phyloP scores from a whole-genome alignment of 768 basidiomycete genomes.

The Suillus subluteus region DNA sequence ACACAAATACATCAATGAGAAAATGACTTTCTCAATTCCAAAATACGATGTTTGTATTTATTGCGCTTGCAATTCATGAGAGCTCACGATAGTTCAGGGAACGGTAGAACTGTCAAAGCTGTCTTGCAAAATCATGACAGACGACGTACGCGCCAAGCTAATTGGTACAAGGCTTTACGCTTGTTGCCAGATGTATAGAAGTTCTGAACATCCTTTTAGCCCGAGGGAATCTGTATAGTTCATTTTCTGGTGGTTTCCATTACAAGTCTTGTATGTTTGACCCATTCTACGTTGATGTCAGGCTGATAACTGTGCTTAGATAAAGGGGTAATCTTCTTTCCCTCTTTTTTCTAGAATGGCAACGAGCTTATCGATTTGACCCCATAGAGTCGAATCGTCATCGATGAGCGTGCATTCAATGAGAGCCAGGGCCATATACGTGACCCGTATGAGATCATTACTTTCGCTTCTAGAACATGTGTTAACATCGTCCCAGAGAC shows the following conservation, averaged over 20 bases:
- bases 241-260: conserved; percentile 18
- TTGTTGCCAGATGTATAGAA: background rate
- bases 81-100: conserved; percentile 16
- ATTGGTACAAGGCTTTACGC: conserved; percentile 11
- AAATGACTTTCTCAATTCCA: background rate
- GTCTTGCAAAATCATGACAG: conserved; percentile 15
- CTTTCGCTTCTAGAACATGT: background rate
- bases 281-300: background rate
- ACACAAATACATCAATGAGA: conserved; percentile 6
- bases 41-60: conserved; percentile 12
- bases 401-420: background rate
- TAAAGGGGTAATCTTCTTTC: conserved; percentile 14
- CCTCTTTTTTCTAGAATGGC: conserved; percentile 56
- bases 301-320: conserved; percentile 12
- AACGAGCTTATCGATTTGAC: conserved; percentile 54
- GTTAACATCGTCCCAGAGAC: conserved; percentile 7
- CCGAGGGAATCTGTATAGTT: conserved; percentile 18
- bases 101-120: conserved; percentile 12
- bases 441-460: background rate
- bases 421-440: no score
- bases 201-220: conserved; percentile 8
- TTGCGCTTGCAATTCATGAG: background rate
- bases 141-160: conserved; percentile 13
- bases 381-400: background rate
- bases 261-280: conserved; percentile 21